These are phyloP conservation scores for Stipa capillata DNA, from an alignment of 176 grass and related monocot species.

Conservation along the genomic window DNA sequence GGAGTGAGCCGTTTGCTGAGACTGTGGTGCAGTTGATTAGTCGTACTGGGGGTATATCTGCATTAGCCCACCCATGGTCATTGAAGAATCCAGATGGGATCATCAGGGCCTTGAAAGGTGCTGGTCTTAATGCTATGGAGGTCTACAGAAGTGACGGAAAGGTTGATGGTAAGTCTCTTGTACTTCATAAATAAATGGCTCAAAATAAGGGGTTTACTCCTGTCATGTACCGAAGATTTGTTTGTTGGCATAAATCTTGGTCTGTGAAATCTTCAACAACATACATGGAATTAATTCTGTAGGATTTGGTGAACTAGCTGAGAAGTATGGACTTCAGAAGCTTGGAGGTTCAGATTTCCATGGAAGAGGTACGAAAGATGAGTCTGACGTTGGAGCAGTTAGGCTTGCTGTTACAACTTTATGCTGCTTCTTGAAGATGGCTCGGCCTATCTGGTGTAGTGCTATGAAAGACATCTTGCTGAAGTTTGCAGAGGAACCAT, in stretches of 20 bases:
- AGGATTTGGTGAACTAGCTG: slow-evolving; percentile 79
- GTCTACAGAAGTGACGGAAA: slow-evolving; percentile 96
- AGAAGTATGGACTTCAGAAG: slow-evolving; percentile 74
- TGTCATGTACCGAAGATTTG: slow-evolving; percentile 2
- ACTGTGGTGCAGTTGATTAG: slow-evolving; percentile 75
- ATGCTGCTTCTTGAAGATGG: slow-evolving; percentile 63
- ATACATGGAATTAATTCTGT: too few relatives aligned
- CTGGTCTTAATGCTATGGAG: slow-evolving; percentile 88
- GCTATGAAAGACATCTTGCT: slow-evolving; percentile 67
- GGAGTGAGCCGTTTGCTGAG: slow-evolving; percentile 75
- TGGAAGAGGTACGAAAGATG: slow-evolving; percentile 72
- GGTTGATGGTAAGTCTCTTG: slow-evolving; percentile 50
- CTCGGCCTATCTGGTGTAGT: slow-evolving; percentile 72
- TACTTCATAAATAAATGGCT: slow-evolving; percentile 4
- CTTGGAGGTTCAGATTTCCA: slow-evolving; percentile 97
- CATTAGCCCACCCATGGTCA: slow-evolving; percentile 90
- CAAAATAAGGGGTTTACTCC: background rate
- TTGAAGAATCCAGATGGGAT: slow-evolving; percentile 66
- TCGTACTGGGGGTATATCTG: slow-evolving; percentile 73
- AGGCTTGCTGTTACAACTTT: slow-evolving; percentile 58
- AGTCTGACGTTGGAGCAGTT: slow-evolving; percentile 71
- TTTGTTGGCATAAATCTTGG: background rate
- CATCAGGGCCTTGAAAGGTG: slow-evolving; percentile 62
- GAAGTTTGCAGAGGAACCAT: slow-evolving; percentile 61
- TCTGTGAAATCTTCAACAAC: too few relatives aligned